Evolutionary conservation across 83 land plant species (phyloP).

Genomic region (Picea abies): DNA sequence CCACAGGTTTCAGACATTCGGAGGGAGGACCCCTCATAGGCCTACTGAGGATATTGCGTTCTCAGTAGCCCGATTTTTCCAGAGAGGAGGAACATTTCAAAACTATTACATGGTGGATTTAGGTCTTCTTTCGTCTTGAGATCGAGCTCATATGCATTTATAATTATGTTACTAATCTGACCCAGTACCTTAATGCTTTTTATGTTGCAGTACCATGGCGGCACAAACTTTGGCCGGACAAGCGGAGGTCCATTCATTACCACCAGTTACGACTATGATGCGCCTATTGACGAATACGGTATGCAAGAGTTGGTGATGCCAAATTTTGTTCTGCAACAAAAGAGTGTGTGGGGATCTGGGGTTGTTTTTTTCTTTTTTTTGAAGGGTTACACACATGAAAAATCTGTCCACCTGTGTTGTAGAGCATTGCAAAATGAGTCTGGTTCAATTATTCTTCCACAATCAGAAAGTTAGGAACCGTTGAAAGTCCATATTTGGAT

Average conservation of each 20-base stretch:
- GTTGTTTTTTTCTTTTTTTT: no score
- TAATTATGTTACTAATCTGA: no score
- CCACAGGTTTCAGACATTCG: constrained; percentile 73
- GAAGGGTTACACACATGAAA: no score
- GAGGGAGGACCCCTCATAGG: constrained; percentile 55
- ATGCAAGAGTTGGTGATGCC: neutral
- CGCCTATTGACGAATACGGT: constrained; percentile 99
- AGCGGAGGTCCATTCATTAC: constrained; percentile 82
- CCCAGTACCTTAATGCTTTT: neutral
- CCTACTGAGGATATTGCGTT: constrained; percentile 80
- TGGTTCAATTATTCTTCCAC: no score
- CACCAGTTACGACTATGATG: constrained; percentile 86
- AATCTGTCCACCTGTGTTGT: no score
- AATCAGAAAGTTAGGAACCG: no score
- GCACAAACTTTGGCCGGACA: constrained; percentile 78
- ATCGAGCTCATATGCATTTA: no score
- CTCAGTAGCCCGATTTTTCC: constrained; percentile 81
- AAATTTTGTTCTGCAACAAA: no score
- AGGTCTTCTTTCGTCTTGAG: neutral
- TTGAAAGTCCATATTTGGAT: no score
- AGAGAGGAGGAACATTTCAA: constrained; percentile 68
- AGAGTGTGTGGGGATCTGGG: no score
- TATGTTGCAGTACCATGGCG: constrained; percentile 49
- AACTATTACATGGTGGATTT: constrained; percentile 85
- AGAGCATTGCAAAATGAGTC: no score